A percentile compares a stretch with the other conserved stretches of the same genome.
Evolutionary conservation across 106 monocot genomes (phyloP).

Genomic region (Platanthera guangdongensis): DNA sequence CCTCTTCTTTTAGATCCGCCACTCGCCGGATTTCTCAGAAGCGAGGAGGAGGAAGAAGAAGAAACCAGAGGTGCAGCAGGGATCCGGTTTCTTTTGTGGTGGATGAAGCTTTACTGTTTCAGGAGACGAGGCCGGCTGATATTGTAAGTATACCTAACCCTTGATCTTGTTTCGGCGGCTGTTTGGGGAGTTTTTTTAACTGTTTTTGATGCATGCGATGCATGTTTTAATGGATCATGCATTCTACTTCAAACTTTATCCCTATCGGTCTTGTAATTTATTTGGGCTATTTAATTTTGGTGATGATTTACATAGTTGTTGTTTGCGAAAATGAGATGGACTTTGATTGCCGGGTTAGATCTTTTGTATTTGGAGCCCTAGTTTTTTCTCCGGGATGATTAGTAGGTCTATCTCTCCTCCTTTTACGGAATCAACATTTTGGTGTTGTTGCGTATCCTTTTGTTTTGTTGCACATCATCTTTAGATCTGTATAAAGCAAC

Average conservation of each 20-base stretch:
- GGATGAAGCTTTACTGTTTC: not conserved
- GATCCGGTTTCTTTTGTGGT: not conserved
- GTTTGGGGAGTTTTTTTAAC: not conserved
- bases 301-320: not conserved
- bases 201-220: not conserved
- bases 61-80: not conserved
- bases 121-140: not conserved
- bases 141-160: not conserved
- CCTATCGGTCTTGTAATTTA: not conserved
- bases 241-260: not conserved
- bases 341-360: not conserved
- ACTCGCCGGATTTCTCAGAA: not conserved
- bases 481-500: not conserved
- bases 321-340: not conserved
- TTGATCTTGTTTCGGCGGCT: not conserved
- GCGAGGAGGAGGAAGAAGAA: not conserved
- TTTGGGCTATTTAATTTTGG: not conserved
- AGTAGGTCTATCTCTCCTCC: not conserved
- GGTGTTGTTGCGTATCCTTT: not conserved
- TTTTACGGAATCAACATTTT: not conserved
- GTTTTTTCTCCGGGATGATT: too few species aligned
- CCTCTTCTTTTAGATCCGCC: not conserved
- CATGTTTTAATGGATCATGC: not conserved
- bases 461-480: not conserved
- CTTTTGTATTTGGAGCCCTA: not conserved